These are phyloP conservation scores for Cladosporium halotolerans DNA, from an alignment of 2,329 filamentous ascomycete genomes.

Conservation along the genomic window DNA sequence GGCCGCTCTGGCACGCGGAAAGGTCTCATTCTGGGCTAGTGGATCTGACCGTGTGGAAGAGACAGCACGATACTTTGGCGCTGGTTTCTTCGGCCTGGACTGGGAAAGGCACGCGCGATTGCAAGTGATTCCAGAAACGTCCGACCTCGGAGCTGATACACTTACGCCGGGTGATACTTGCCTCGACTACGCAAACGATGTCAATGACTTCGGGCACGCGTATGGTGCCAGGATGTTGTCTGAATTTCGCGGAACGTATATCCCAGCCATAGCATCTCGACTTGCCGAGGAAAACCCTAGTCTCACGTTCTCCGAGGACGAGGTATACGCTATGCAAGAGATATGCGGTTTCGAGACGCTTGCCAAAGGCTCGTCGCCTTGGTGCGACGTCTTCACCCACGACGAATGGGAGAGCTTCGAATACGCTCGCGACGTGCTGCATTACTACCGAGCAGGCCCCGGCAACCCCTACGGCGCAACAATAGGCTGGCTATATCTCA, in stretches of 20 bases:
- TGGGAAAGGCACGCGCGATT: conserved; percentile 37
- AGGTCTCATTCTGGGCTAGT: conserved; percentile 49
- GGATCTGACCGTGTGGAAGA: conserved; percentile 50
- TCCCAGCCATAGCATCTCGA: conserved; percentile 40
- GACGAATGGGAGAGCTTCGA: conserved; percentile 52
- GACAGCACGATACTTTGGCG: conserved; percentile 50
- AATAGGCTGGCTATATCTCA: conserved; percentile 55
- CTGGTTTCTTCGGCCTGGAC: conserved; percentile 44
- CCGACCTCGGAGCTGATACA: conserved; percentile 47
- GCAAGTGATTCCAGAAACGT: conserved; percentile 48
- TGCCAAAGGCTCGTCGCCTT: conserved; percentile 47
- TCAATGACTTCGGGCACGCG: conserved; percentile 39
- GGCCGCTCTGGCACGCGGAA: conserved; percentile 16
- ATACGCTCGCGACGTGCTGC: conserved; percentile 52
- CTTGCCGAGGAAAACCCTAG: conserved; percentile 39
- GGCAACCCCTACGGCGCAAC: conserved; percentile 48
- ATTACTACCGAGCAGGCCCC: conserved; percentile 54
- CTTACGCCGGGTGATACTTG: conserved; percentile 50
- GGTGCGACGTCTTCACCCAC: conserved; percentile 51
- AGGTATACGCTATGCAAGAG: conserved; percentile 56
- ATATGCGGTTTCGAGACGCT: conserved; percentile 56
- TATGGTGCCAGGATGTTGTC: conserved; percentile 45
- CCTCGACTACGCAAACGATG: conserved; percentile 33
- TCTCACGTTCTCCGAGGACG: conserved; percentile 39
- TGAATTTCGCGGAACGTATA: conserved; percentile 44